A percentile compares a stretch with the other conserved stretches of the same genome.
These are phyloP conservation scores for Zygosaccharomyces pseudorouxii DNA, from an alignment of 805 yeast species.

Conservation along the genomic window DNA sequence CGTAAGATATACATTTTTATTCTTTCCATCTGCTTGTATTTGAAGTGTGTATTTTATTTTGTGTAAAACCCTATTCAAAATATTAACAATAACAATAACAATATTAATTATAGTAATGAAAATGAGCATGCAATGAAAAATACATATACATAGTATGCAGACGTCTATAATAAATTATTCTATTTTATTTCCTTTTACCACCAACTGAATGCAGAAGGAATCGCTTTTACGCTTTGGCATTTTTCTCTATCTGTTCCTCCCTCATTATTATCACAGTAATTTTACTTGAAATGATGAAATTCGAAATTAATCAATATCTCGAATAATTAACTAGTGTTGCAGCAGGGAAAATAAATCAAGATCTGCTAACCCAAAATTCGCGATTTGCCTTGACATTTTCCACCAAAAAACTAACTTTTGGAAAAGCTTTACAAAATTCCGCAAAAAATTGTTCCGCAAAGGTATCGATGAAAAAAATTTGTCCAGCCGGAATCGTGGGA, in stretches of 20 bases:
- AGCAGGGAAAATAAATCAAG: neutral
- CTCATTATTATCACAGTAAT: too few species aligned
- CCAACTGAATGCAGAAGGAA: too few species aligned
- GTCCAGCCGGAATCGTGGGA: slow-evolving; percentile 61
- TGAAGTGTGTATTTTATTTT: neutral
- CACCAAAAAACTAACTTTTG: slow-evolving; percentile 53
- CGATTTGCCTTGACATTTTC: slow-evolving; percentile 52
- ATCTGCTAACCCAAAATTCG: slow-evolving; percentile 45
- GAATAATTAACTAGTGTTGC: neutral
- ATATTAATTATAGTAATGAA: neutral
- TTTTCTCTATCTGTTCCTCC: too few species aligned
- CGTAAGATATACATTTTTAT: too few species aligned
- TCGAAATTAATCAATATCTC: neutral
- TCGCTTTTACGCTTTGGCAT: too few species aligned
- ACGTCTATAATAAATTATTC: too few species aligned
- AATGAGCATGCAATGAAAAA: neutral
- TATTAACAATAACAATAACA: neutral
- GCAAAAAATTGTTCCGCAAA: slow-evolving; percentile 76
- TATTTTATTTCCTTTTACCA: too few species aligned
- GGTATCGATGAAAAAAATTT: slow-evolving; percentile 73
- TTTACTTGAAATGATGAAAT: neutral
- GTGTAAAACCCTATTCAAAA: neutral
- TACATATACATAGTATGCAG: neutral
- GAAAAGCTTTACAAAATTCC: slow-evolving; percentile 56
- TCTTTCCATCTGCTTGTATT: neutral